Base-by-base conservation (phyloP, 768 basidiomycete species). In the Mycena indigotica region DNA sequence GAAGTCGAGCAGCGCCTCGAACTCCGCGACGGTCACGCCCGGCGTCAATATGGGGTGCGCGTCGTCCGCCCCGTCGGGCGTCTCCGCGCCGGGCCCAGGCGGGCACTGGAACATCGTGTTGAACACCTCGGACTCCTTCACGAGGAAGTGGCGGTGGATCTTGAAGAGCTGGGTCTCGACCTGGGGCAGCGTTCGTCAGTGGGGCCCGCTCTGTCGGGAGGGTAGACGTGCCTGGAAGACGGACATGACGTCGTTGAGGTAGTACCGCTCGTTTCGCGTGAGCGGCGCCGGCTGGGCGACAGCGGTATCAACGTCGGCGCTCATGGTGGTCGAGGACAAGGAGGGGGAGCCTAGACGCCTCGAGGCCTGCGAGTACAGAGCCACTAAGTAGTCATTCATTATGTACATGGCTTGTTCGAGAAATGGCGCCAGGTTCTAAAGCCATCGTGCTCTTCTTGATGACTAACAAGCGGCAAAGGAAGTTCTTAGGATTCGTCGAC, bases 121-220 rank as follows among this genome's bases (percentile, higher is more conserved):
- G 62, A 80, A 80, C 17, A 74, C 68, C 17, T 69, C 63, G 1
- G 78, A 78, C 56, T 75, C 74, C 38, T 70, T 67, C 50, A 65
- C 67, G 28, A 80, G 63, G 50, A 74, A 75, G 58, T 75, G 69
- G 1, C 73, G 72, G 51, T 79, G 76, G 5, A 79, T 72, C 56
- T 73, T 75, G 68, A 74, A 78, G 19, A 73, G 58, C 3, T 62
- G 60, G 40, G 68, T 62, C 56, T 76, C 73, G 2, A 77, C 75
- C 78, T 80, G 10, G 50, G 46, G n/a, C 3, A 25, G 21, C 19
- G n/a, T 25, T 17, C 8, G 13, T 19, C 26, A 53, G 19, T 6
- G 12, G n/a, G 17, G 5, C 15, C 32, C 32, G 32, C 32, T 35
- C n/a, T n/a, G n/a, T n/a, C n/a, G n/a, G n/a, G n/a, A 35, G 32